Conservation (phyloP, 2,329 filamentous ascomycete species). For the Rhinocladiella mackenziei region DNA sequence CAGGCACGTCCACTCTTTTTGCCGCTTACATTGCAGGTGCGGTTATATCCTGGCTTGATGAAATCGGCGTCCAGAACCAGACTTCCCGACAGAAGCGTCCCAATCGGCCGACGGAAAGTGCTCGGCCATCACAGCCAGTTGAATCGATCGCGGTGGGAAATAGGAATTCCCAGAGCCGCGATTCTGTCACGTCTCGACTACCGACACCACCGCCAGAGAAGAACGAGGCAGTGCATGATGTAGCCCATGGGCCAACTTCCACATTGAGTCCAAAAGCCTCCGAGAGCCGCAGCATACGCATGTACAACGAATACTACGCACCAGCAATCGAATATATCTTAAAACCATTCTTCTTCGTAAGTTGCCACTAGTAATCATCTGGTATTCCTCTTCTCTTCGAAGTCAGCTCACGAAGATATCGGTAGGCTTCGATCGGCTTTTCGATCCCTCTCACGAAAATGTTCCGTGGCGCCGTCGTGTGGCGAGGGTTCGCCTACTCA, state of each 20-base stretch:
- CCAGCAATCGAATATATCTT: slow-evolving; percentile 52
- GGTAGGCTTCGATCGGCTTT: slow-evolving; percentile 61
- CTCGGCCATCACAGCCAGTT: too few species aligned
- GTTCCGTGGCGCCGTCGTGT: slow-evolving; percentile 61
- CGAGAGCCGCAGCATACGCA: slow-evolving; percentile 27
- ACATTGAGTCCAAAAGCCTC: neutral
- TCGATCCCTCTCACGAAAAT: slow-evolving; percentile 70
- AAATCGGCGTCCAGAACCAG: neutral
- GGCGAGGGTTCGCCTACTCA: slow-evolving; percentile 69
- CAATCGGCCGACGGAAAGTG: neutral
- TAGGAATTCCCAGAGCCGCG: too few species aligned
- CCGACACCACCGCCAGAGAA: slow-evolving; percentile 13
- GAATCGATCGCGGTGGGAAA: too few species aligned
- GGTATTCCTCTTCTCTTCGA: neutral
- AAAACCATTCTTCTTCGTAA: slow-evolving; percentile 67
- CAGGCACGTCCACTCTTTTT: slow-evolving; percentile 55
- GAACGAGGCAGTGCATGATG: neutral
- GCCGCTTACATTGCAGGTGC: slow-evolving; percentile 57
- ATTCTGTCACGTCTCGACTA: neutral
- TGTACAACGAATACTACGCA: slow-evolving; percentile 49
- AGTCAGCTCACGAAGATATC: neutral
- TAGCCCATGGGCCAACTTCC: too few species aligned
- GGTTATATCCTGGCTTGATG: slow-evolving; percentile 50
- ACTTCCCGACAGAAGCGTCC: neutral
- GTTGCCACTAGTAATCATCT: neutral